These are phyloP conservation scores for Sporothrix luriei DNA, from an alignment of 2,329 filamentous ascomycete species.

Conservation along the genomic window DNA sequence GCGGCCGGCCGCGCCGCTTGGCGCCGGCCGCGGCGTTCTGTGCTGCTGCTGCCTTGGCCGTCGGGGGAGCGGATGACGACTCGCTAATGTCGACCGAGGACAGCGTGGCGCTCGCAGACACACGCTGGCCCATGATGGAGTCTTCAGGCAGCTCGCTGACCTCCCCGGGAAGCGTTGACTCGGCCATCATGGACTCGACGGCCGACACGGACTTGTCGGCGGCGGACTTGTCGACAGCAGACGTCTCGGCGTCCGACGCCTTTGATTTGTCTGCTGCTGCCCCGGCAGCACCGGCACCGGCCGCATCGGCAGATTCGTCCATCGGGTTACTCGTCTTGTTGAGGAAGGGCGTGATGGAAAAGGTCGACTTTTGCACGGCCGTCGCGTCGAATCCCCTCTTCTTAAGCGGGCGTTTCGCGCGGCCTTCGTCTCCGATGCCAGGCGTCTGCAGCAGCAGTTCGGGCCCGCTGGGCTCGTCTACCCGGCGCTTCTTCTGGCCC, in stretches of 20 bases:
- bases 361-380: conserved; percentile 83
- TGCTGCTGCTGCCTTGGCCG: conserved; percentile 17
- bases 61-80: conserved; percentile 9
- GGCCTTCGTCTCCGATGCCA: conserved; percentile 41
- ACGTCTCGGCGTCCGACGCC: conserved; percentile 10
- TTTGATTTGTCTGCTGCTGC: conserved; percentile 27
- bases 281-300: not conserved
- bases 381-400: conserved; percentile 61
- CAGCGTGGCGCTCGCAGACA: conserved; percentile 20
- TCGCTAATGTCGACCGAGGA: conserved; percentile 24
- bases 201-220: conserved; percentile 3
- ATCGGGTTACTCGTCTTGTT: conserved; percentile 64
- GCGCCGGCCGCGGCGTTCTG: conserved; percentile 32
- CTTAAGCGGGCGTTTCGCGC: conserved; percentile 51
- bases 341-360: conserved; percentile 92
- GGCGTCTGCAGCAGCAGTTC: conserved; percentile 55
- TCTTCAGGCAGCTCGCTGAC: conserved; percentile 35
- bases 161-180: conserved; percentile 30
- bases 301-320: conserved; percentile 43
- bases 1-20: conserved; percentile 50
- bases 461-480: conserved; percentile 50
- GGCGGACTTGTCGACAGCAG: not conserved
- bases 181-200: not conserved
- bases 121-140: conserved; percentile 32
- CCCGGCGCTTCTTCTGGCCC: conserved; percentile 51